Base-by-base conservation (phyloP, 1,284 basidiomycete species). In the Moesziomyces antarcticus region DNA sequence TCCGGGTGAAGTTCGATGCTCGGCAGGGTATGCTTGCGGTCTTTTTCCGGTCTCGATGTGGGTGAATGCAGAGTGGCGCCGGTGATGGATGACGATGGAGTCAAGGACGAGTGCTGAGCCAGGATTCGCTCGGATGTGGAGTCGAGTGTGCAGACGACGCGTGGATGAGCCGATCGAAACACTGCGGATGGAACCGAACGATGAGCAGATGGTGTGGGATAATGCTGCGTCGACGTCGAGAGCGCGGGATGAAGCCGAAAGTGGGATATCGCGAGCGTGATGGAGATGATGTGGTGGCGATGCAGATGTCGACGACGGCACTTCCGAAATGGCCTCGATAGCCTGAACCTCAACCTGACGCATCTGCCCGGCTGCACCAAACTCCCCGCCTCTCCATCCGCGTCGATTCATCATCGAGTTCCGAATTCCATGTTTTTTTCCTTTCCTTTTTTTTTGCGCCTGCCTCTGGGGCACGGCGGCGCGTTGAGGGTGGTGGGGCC, bases 341-440 rank as follows among this genome's bases (percentile, higher is more conserved):
- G 11, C 30, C 30, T 10, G 30, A 8, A 30, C 9, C 30, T 30
- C 30, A 42, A 56, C 41, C 37, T 24, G 40, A 41, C 24, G 46
- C 43, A 44, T 48, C 41, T 24, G 45, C 33, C 22, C 24, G 18
- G 37, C 45, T 45, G 59, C 47, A 40, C 8, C 6, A 9, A 5
- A 30, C 9, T 58, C 50, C 41, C 41, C 20, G 27, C 21, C 44
- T 52, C 50, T 35, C 46, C 56, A 55, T 50, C 35, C 11, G 35
- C 33, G 24, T 25, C 33, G 14, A 35, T 35, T 30, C 54, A 11
- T 11, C 18, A 9, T n/a, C n/a, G 56, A 68, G 42, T 61, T 56
- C 65, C 58, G 65, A 58, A 22, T 61, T 57, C 65, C 58, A 60
- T 56, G 16, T 24, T 42, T 51, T 55, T n/a, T n/a, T n/a, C n/a